These are phyloP conservation scores for Calycina herbarum DNA, from an alignment of 2,329 filamentous ascomycete genomes.

Conservation along the genomic window DNA sequence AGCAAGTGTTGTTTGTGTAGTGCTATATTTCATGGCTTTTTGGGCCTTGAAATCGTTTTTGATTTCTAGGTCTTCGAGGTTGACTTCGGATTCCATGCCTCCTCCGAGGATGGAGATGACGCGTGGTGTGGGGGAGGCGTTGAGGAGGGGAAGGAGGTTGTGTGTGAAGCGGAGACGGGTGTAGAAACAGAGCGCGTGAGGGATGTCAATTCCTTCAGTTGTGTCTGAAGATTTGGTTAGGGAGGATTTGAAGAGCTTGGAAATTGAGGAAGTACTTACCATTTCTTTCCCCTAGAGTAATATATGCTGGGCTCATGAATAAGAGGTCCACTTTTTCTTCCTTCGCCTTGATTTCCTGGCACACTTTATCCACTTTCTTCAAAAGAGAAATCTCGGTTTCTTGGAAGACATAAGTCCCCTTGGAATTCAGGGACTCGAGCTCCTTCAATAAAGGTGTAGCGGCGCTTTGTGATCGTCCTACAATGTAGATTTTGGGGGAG, in stretches of 20 bases:
- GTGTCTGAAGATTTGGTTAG: slow-evolving; percentile 44
- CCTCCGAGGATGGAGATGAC: slow-evolving; percentile 56
- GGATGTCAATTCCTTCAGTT: slow-evolving; percentile 54
- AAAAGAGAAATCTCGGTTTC: slow-evolving; percentile 51
- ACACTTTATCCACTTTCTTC: slow-evolving; percentile 51
- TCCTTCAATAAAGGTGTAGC: slow-evolving; percentile 41
- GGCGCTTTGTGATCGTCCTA: slow-evolving; percentile 46
- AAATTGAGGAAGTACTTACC: slow-evolving; percentile 23
- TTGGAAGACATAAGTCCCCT: slow-evolving; percentile 49
- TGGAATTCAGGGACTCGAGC: slow-evolving; percentile 44
- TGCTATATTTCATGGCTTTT: slow-evolving; percentile 47
- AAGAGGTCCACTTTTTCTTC: slow-evolving; percentile 49
- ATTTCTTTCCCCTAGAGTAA: slow-evolving; percentile 33
- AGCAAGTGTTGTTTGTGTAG: slow-evolving; percentile 52
- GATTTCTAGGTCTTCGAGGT: slow-evolving; percentile 46
- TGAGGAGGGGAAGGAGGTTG: slow-evolving; percentile 58
- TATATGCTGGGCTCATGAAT: slow-evolving; percentile 45
- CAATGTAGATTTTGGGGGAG: slow-evolving; percentile 50
- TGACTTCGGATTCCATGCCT: slow-evolving; percentile 51
- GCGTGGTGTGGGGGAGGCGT: slow-evolving; percentile 45
- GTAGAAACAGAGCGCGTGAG: slow-evolving; percentile 55
- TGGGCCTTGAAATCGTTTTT: slow-evolving; percentile 39
- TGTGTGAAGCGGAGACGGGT: slow-evolving; percentile 55
- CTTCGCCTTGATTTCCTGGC: slow-evolving; percentile 45
- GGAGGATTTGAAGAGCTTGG: not conserved